Percentiles rank a stretch among this genome's conserved stretches.
Conservation (phyloP, 805 yeast genomes). For the Schwanniomyces yamadae region DNA sequence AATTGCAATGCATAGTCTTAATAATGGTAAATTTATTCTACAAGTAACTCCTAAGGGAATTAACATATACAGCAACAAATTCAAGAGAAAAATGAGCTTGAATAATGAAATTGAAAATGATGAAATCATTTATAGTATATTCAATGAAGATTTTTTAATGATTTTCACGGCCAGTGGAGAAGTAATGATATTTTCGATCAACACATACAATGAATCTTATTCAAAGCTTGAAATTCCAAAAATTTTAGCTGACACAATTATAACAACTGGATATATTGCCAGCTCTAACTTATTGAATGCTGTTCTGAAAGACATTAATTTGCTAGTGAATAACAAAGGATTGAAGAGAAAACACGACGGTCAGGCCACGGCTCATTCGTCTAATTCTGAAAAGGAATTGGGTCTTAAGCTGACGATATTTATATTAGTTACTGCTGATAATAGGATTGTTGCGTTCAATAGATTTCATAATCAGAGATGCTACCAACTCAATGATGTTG, state of each 20-base stretch:
- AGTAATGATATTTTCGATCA: constrained; percentile 50
- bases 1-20: constrained; percentile 62
- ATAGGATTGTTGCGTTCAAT: constrained; percentile 63
- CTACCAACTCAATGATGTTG: constrained; percentile 50
- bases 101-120: constrained; percentile 41
- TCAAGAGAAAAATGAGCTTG: constrained; percentile 51
- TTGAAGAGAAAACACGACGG: constrained; percentile 25
- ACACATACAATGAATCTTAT: constrained; percentile 37
- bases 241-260: constrained; percentile 47
- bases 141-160: constrained; percentile 62
- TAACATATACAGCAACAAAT: constrained; percentile 56
- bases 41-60: constrained; percentile 73
- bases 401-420: constrained; percentile 44
- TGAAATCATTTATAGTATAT: constrained; percentile 62
- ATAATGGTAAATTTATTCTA: constrained; percentile 56
- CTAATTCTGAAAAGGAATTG: constrained; percentile 3
- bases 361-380: constrained; percentile 5
- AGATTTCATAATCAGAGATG: constrained; percentile 54
- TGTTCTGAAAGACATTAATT: constrained; percentile 28
- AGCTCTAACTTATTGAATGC: constrained; percentile 38
- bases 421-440: constrained; percentile 74
- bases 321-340: constrained; percentile 25
- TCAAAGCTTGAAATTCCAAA: constrained; percentile 39
- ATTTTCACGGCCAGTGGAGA: constrained; percentile 70
- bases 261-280: constrained; percentile 68